These are phyloP conservation scores for Avena insularis DNA, from an alignment of 176 grass and related monocot species.

Conservation along the genomic window DNA sequence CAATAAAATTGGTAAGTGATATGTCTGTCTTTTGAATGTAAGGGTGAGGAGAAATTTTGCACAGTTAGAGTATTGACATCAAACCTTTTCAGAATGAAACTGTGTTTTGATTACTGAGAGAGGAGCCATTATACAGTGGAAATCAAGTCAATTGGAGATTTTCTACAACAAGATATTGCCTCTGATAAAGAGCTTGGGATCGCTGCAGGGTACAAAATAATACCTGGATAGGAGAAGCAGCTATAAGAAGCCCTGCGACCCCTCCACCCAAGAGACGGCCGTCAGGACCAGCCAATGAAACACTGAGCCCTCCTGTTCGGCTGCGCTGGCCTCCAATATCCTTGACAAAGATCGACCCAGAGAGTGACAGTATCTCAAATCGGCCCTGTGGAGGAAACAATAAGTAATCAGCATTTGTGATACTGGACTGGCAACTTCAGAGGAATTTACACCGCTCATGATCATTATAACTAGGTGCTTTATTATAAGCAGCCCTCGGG, in stretches of 20 bases:
- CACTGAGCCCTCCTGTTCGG: conserved; percentile 87
- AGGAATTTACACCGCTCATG: not conserved
- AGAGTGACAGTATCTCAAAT: conserved; percentile 94
- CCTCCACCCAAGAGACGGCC: conserved; percentile 91
- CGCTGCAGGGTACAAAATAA: conserved; percentile 5
- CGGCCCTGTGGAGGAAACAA: conserved; percentile 60
- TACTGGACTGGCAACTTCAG: not conserved
- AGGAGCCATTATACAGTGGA: not conserved
- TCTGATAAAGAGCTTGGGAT: conserved; percentile 17
- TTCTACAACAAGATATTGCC: conserved; percentile 1
- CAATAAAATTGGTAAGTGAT: not conserved
- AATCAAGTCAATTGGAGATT: not conserved
- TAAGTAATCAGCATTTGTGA: not conserved
- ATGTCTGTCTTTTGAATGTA: not conserved
- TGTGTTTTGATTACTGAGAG: not conserved
- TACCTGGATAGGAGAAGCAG: conserved; percentile 96
- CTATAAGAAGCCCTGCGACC: conserved; percentile 85
- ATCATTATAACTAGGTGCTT: not conserved
- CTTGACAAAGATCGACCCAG: conserved; percentile 77
- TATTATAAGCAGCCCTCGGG: not conserved
- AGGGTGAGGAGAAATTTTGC: conserved; percentile 1
- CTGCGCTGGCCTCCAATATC: conserved; percentile 79
- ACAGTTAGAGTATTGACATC: not conserved
- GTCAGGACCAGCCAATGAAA: conserved; percentile 91
- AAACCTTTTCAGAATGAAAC: not conserved